Percentiles rank a stretch among this genome's conserved stretches.
phyloP scores from a whole-genome alignment of 805 yeast species.

The Wickerhamiella slavikovae region DNA sequence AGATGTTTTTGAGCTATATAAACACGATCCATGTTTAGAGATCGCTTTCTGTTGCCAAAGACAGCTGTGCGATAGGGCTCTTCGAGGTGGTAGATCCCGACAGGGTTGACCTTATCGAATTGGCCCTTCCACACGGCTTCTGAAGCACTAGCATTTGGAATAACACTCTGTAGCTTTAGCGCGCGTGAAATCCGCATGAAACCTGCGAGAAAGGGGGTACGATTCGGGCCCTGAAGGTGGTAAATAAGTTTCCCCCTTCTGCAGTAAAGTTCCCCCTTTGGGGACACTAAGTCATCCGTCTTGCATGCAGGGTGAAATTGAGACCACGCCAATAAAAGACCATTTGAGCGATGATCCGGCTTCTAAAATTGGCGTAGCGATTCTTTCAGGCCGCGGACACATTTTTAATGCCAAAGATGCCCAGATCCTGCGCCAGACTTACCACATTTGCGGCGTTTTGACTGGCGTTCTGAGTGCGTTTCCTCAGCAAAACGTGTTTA shows the following conservation, averaged over 20 bases:
- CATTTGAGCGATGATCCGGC: no score
- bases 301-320: no score
- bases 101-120: background rate
- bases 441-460: conserved; percentile 56
- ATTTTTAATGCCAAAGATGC: conserved; percentile 39
- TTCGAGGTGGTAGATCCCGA: background rate
- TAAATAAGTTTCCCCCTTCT: no score
- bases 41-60: conserved; percentile 7
- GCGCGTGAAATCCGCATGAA: no score
- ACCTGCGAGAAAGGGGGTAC: no score
- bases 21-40: conserved; percentile 4
- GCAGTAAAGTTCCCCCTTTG: no score
- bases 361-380: conserved; percentile 15
- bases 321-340: no score
- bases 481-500: conserved; percentile 84
- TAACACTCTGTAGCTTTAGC: no score
- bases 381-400: conserved; percentile 27
- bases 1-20: conserved; percentile 9
- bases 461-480: conserved; percentile 70
- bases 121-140: background rate
- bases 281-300: no score
- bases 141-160: no score
- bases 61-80: conserved; percentile 4
- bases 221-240: no score
- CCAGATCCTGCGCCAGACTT: conserved; percentile 28